Evolutionary conservation across 495 filamentous ascomycete species (phyloP), one percentile per base, ranked within the genome.

Genomic region (Cryomyces antarcticus): DNA sequence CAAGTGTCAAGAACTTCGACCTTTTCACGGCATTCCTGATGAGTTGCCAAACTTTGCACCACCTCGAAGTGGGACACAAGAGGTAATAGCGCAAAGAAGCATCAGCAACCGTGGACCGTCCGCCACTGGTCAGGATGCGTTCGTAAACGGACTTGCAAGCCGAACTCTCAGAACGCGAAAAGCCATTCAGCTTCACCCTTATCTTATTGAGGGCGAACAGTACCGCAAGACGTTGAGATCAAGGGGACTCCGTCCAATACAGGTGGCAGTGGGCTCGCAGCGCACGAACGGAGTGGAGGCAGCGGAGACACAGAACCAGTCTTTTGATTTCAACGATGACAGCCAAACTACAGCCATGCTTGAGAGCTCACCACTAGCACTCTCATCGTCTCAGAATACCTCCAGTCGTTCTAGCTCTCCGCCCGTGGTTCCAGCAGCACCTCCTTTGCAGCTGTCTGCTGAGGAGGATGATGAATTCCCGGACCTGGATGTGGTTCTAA

Each of bases 131-230:
- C 17, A 24, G 17, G 17, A 1, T 24, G 17, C 17, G 17, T 24
- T 24, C 17, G 17, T 24, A 24, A 2, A 36, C 3, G 33, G 9
- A 36, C 33, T 13, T 13, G 9, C 9, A 36, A 9, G 46, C 24
- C 49, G 57, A 12, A 52, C 38, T 27, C 43, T 63, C 1, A 41
- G 60, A 1, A 39, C 40, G 11, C 35, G 60, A 4, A 60, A 51
- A 5, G 47, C 54, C 11, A 60, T 59, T 28, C 60, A 63, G 39
- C 47, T 63, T 13, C 55, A 63, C 46, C 60, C 60, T 28, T 63
- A 60, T 39, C 41, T 52, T 1, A 48, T 57, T 12, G 60, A 63
- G 27, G 45, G 42, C 17, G 53, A 54, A 28, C 38, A 47, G 38
- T 57, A 59, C 49, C 52, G 54, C 17, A 44, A 47, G 35, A 52